A percentile compares a stretch with the other conserved stretches of the same genome.
Conservation (phyloP, 1,284 basidiomycete species). For the Phlebopus sp. region DNA sequence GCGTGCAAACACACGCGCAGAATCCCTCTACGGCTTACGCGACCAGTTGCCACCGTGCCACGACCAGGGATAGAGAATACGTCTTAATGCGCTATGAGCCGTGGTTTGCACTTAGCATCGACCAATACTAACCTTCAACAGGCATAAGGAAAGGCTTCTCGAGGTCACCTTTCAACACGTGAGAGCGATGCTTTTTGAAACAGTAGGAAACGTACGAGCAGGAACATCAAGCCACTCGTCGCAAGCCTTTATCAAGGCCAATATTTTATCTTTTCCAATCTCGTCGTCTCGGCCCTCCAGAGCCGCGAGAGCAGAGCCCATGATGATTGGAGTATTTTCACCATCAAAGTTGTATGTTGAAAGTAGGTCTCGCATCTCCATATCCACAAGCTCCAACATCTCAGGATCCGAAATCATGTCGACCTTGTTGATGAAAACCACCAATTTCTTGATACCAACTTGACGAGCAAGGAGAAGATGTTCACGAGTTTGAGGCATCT, state of each 20-base stretch:
- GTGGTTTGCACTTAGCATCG: not conserved
- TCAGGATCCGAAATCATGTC: conserved; percentile 96
- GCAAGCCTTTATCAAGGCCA: conserved; percentile 84
- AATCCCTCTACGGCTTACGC: conserved; percentile 45
- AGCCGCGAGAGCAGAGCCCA: conserved; percentile 95
- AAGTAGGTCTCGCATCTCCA: conserved; percentile 99
- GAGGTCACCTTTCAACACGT: conserved; percentile 67
- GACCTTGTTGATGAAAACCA: conserved; percentile 99
- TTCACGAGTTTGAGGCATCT: conserved; percentile 99
- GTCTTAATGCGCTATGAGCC: conserved; percentile 45
- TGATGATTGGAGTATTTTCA: conserved; percentile 94
- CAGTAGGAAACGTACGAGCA: conserved; percentile 55
- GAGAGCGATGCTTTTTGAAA: not conserved
- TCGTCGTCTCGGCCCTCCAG: conserved; percentile 83
- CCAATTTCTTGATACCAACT: conserved; percentile 97
- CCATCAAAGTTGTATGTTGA: conserved; percentile 93
- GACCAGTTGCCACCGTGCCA: conserved; percentile 97
- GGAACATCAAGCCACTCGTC: conserved; percentile 97
- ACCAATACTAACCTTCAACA: conserved; percentile 63
- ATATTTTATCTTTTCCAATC: conserved; percentile 81
- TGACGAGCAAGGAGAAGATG: conserved; percentile 97
- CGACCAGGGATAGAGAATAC: conserved; percentile 98
- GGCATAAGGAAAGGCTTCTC: conserved; percentile 98
- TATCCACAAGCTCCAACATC: conserved; percentile 99
- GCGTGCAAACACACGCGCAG: not conserved